Evolutionary conservation across 257 asterid species (phyloP), one percentile per base, ranked within the genome.

Genomic region (Gardenia jasminoides): DNA sequence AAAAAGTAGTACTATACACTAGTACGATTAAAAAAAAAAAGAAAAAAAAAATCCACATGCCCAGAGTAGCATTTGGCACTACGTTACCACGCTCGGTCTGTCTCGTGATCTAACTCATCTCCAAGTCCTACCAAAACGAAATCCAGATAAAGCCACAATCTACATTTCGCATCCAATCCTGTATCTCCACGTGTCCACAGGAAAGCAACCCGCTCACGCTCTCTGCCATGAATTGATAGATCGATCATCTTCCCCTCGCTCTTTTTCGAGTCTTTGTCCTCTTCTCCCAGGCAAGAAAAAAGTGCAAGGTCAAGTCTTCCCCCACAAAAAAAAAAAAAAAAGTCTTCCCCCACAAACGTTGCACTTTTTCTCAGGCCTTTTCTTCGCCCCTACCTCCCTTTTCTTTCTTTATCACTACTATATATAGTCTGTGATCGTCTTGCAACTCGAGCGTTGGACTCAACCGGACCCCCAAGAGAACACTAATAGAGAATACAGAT

Each of bases 91-190:
- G 50, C 76, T 77, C 77, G 58, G 81, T 75, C 86, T 67, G 61
- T 50, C 19, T 20, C 65, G 65, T 58, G 30, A 58, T 58, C 12
- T n/a, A n/a, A n/a, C n/a, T n/a, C n/a, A n/a, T n/a, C n/a, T n/a
- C n/a, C n/a, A n/a, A n/a, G n/a, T n/a, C n/a, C n/a, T 62, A 58
- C 61, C 59, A 77, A 72, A 7, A 88, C 75, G 91, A 87, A 86
- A 91, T 91, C 96, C 81, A 83, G 80, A 89, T 87, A 88, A 87
- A 69, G 65, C 68, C 78, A 46, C 50, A 64, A 80, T 80, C 88
- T 58, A 65, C 46, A 80, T 9, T 1, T 2, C 30, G 0, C 43
- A 28, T 2, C 94, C 91, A 92, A 91, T 88, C n/a, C 73, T 1
- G 0, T 0, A 10, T 0, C 0, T 24, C 86, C 96, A 90, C 94